These are phyloP conservation scores for Aspergillus spinulosporus DNA, from an alignment of 2,329 filamentous ascomycete species.

Conservation along the genomic window DNA sequence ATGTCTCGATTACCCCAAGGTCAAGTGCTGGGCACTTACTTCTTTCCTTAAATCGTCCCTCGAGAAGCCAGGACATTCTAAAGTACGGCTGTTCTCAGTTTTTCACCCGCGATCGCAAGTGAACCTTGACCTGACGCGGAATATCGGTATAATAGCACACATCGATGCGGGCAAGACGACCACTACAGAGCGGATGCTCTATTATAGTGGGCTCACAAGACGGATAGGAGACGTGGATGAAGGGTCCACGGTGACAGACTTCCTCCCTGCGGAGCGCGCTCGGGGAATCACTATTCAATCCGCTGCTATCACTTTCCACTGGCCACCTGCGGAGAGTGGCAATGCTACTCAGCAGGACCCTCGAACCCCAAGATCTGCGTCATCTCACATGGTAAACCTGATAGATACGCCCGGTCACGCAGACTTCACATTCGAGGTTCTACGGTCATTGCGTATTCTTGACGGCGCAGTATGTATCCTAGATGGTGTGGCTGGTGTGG, in stretches of 20 bases:
- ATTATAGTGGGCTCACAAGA: conserved; percentile 86
- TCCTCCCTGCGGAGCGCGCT: conserved; percentile 86
- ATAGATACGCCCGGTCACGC: conserved; percentile 97
- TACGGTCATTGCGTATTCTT: conserved; percentile 82
- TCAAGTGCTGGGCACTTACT: conserved; percentile 12
- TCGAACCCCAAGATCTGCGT: conserved; percentile 51
- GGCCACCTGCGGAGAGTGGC: conserved; percentile 62
- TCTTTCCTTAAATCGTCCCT: background rate
- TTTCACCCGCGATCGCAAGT: conserved; percentile 24
- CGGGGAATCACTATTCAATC: conserved; percentile 97
- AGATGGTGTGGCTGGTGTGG: conserved; percentile 88
- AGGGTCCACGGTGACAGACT: conserved; percentile 96
- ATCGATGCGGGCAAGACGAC: conserved; percentile 99
- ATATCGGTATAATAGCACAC: conserved; percentile 98
- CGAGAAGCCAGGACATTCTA: background rate
- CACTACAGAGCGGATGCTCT: conserved; percentile 98
- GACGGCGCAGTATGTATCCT: conserved; percentile 92
- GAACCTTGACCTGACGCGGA: conserved; percentile 68
- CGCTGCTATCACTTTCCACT: conserved; percentile 90
- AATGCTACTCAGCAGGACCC: conserved; percentile 21
- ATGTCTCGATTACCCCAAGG: conserved; percentile 5
- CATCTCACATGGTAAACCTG: conserved; percentile 74
- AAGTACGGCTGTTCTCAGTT: conserved; percentile 32
- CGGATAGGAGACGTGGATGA: conserved; percentile 93
- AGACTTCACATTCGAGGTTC: conserved; percentile 95